These are phyloP conservation scores for Notholithocarpus densiflorus DNA, from an alignment of 306 rosid species.

Conservation along the genomic window DNA sequence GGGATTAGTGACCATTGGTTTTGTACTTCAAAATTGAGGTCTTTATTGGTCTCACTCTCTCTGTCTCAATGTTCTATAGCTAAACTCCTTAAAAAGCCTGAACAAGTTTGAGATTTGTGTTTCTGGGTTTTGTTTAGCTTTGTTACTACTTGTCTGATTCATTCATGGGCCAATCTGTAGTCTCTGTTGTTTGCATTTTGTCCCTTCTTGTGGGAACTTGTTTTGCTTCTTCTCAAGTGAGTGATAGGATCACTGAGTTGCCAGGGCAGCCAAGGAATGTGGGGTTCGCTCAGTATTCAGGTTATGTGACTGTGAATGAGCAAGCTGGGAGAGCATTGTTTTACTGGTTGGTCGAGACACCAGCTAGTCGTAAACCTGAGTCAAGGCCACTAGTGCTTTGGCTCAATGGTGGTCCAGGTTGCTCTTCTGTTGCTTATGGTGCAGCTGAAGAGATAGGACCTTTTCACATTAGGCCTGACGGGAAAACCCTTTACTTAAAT, in stretches of 20 bases:
- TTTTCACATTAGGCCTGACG: constrained; percentile 73
- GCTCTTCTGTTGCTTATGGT: constrained; percentile 96
- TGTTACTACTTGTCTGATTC: neutral
- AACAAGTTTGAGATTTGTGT: constrained; percentile 3
- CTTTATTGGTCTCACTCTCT: neutral
- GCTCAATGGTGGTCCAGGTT: constrained; percentile 99
- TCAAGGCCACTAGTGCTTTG: constrained; percentile 90
- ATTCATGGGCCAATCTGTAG: constrained; percentile 46
- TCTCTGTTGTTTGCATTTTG: constrained; percentile 38
- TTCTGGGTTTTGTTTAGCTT: constrained; percentile 17
- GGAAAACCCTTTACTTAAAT: constrained; percentile 77
- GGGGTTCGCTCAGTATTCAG: constrained; percentile 79
- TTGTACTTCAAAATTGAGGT: neutral
- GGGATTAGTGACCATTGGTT: constrained; percentile 36
- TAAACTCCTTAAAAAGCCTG: neutral
- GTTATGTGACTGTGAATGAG: constrained; percentile 82
- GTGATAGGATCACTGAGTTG: constrained; percentile 58
- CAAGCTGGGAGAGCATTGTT: constrained; percentile 79
- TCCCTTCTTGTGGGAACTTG: constrained; percentile 43
- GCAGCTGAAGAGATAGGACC: constrained; percentile 96
- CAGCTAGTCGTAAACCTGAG: constrained; percentile 44
- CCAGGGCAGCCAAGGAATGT: constrained; percentile 85
- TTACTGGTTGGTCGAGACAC: constrained; percentile 89
- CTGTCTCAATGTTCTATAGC: neutral
- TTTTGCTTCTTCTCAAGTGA: constrained; percentile 49